Base-by-base conservation (phyloP, 495 filamentous ascomycete genomes). In the Aspergillus ellipticus region DNA sequence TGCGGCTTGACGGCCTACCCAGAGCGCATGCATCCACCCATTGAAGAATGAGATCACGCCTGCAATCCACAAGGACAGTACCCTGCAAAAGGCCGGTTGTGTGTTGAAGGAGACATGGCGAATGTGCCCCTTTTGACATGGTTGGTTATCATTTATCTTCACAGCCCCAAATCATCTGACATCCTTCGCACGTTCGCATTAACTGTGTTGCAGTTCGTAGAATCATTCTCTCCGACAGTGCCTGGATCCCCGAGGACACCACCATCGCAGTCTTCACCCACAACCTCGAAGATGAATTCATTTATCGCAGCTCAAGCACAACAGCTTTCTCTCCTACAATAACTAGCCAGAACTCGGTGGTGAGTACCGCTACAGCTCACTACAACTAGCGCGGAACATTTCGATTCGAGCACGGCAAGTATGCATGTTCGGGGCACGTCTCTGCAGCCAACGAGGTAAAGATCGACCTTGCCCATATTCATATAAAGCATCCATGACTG, bases 401-500 rank as follows among this genome's bases (percentile, higher is more conserved):
- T 76, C 6, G 65, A 59, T 84, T 81, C 51, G 79, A 80, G 0
- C 69, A 76, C 47, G 80, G 81, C 6, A 50, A 66, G 33, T 78
- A 85, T 51, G 80, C 84, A 0, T 83, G 80, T 51, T 78, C 80
- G 5, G 80, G 81, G 0, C 66, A 80, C 11, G 80, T 82, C 62
- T 80, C 83, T 51, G 81, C 79, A 2, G 61, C 66, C 2, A 70
- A 74, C 42, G 77, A 80, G 65, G 61, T 75, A 28, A 83, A 84
- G 55, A 72, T 80, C 51, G 15, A 68, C 49, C 55, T 71, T 5
- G 42, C 66, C 16, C 74, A 81, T 54, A 51, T 82, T 20, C 52
- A 87, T 29, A 58, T 82, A 35, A 75, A 76, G 46, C 86, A 83
- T n/a, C n/a, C n/a, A n/a, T 50, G 84, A 88, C 21, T 73, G 81